A percentile compares a stretch with the other conserved stretches of the same genome.
Evolutionary conservation across 1,284 basidiomycete genomes (phyloP).

Genomic region (Peniophora sp.): DNA sequence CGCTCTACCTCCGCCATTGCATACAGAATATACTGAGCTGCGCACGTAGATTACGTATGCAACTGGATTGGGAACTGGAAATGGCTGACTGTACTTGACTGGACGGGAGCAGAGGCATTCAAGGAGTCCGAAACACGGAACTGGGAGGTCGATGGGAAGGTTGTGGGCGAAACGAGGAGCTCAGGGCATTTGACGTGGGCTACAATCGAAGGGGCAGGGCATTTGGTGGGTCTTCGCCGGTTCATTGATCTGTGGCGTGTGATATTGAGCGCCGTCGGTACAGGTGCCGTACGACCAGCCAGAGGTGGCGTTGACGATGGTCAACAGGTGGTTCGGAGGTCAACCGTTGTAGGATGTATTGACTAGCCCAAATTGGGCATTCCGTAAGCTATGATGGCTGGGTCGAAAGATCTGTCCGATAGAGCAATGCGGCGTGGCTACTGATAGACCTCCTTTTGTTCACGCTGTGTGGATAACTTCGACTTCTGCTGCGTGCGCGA

Average conservation of each 20-base stretch:
- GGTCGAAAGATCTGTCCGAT: no score
- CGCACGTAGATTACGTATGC: constrained; percentile 56
- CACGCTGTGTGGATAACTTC: no score
- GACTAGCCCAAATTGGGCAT: no score
- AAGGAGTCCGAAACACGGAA: constrained; percentile 40
- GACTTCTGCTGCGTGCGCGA: no score
- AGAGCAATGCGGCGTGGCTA: no score
- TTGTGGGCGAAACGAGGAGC: constrained; percentile 58
- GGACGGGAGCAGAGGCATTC: constrained; percentile 54
- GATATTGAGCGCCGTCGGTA: constrained; percentile 13
- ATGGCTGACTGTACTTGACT: constrained; percentile 71
- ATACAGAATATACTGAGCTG: no score
- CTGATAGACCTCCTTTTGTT: no score
- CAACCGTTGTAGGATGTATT: no score
- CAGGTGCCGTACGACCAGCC: constrained; percentile 66
- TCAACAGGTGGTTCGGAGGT: constrained; percentile 49
- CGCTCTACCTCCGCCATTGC: no score
- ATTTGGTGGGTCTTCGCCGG: constrained; percentile 52
- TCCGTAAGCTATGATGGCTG: no score
- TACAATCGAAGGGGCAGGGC: constrained; percentile 54
- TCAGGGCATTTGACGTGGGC: constrained; percentile 59
- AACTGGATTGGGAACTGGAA: constrained; percentile 71
- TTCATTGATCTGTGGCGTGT: constrained; percentile 9
- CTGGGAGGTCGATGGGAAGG: constrained; percentile 49
- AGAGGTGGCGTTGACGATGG: constrained; percentile 45